Evolutionary conservation across 352 stramenopile genomes (phyloP), one percentile per base, ranked within the genome.

Genomic region (Nothophytophthora sp.): DNA sequence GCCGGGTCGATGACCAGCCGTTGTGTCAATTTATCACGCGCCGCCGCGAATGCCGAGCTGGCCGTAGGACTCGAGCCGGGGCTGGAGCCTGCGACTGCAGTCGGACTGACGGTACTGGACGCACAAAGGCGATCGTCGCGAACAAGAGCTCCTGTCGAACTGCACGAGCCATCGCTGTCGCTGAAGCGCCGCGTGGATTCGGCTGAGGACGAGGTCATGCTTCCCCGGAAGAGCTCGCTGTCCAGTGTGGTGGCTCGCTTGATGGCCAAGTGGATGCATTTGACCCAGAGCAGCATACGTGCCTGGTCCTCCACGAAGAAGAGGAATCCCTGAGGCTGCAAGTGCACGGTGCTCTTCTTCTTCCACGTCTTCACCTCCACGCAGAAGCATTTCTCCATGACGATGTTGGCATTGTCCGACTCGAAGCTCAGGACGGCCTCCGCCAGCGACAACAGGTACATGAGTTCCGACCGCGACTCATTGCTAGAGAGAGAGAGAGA

Each of bases 361-460:
- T 82, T 88, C 78, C 79, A 92, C 23, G 63, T 80, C 44, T 73
- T 69, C 13, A 81, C 79, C 18, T 88, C 74, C 27, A 92, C 65
- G 39, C 67, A 85, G 41, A 92, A 92, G 55, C 75, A 90, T 35
- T 89, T 89, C 43, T 87, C 78, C 50, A 82, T 81, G 36, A 88
- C 74, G 23, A 86, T 79, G 40, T 83, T 76, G 30, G 69, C 61
- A 23, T 84, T 76, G 54, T 89, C 78, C 19, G 79, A 73, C 46
- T 92, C 81, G 44, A 88, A 88, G 22, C 68, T 74, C 32, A 92
- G 54, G 41, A 76, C 43, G 0, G 74, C 79, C 15, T 73, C 63
- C 1, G 65, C 64, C 6, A 92, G 64, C 15, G 79, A 89, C 36
- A 92, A 54, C 38, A 82, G 49, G 38, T 85, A 92, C 22, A 90